Conservation (phyloP, 805 yeast genomes). For the Nakazawaea ernobii region DNA sequence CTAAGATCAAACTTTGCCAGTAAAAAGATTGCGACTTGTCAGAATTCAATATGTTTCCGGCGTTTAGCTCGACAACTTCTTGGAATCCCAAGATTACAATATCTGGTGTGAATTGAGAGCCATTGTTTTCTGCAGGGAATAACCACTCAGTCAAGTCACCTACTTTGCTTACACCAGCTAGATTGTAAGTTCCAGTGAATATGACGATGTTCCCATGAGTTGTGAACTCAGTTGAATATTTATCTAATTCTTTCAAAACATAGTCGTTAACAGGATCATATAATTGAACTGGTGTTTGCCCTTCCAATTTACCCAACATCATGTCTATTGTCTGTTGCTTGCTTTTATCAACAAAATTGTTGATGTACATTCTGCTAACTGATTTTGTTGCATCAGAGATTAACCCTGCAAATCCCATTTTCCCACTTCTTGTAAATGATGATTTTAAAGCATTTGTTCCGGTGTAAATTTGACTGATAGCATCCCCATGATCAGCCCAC, state of each 20-base stretch:
- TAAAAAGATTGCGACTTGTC: slow-evolving; percentile 71
- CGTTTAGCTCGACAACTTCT: slow-evolving; percentile 88
- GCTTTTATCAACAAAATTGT: slow-evolving; percentile 88
- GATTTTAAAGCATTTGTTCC: slow-evolving; percentile 97
- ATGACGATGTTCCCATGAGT: slow-evolving; percentile 53
- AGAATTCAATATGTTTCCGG: slow-evolving; percentile 82
- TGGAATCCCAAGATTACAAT: slow-evolving; percentile 88
- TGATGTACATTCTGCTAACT: slow-evolving; percentile 90
- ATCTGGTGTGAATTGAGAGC: slow-evolving; percentile 54
- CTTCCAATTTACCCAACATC: slow-evolving; percentile 73
- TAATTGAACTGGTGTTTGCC: slow-evolving; percentile 63
- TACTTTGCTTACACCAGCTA: slow-evolving; percentile 62
- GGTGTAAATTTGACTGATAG: slow-evolving; percentile 89
- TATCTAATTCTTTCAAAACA: slow-evolving; percentile 59
- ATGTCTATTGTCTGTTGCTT: slow-evolving; percentile 89
- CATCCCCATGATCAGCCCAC: slow-evolving; percentile 99
- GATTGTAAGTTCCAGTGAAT: slow-evolving; percentile 81
- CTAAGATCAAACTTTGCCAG: slow-evolving; percentile 70
- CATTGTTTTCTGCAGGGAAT: slow-evolving; percentile 61
- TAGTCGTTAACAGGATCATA: slow-evolving; percentile 87
- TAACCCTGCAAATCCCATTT: slow-evolving; percentile 95
- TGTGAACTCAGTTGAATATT: slow-evolving; percentile 48
- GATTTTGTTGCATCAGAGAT: slow-evolving; percentile 96
- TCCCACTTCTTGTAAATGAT: slow-evolving; percentile 90
- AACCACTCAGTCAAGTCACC: slow-evolving; percentile 73